These are phyloP conservation scores for Gynostemma pentaphyllum DNA, from an alignment of 306 rosid genomes.

Conservation along the genomic window DNA sequence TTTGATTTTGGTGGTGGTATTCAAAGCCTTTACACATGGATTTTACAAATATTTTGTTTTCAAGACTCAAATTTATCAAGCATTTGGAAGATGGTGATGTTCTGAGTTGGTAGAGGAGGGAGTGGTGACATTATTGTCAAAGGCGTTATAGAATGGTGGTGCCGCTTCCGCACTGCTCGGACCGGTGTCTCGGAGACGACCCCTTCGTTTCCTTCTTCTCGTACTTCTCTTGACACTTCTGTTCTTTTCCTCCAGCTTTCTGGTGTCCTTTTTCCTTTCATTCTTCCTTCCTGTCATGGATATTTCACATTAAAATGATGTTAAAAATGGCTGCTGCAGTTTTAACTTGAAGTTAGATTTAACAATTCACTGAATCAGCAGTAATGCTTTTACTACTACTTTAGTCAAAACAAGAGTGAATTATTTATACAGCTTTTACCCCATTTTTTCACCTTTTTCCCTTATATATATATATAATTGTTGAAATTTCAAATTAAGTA, in stretches of 20 bases:
- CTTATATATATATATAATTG: too few species aligned
- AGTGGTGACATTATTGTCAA: conserved; percentile 45
- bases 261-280: conserved; percentile 38
- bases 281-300: conserved; percentile 53
- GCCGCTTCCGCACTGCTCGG: conserved; percentile 74
- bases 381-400: too few species aligned
- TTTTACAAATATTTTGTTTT: too few species aligned
- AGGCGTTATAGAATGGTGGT: conserved; percentile 63
- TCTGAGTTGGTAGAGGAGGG: conserved; percentile 42
- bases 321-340: background rate
- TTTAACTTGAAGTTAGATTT: background rate
- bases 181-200: conserved; percentile 31
- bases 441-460: too few species aligned
- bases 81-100: conserved; percentile 65
- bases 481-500: too few species aligned
- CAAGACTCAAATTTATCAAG: conserved; percentile 76
- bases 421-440: too few species aligned
- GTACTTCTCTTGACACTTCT: conserved; percentile 26
- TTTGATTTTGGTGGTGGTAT: background rate
- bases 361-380: background rate
- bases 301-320: background rate
- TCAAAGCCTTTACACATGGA: too few species aligned
- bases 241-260: conserved; percentile 56
- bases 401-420: too few species aligned
- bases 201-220: conserved; percentile 25